A percentile compares a stretch with the other conserved stretches of the same genome.
Evolutionary conservation across 192 early-diverging fungal genomes (phyloP).

Genomic region (Coemansia sp.): DNA sequence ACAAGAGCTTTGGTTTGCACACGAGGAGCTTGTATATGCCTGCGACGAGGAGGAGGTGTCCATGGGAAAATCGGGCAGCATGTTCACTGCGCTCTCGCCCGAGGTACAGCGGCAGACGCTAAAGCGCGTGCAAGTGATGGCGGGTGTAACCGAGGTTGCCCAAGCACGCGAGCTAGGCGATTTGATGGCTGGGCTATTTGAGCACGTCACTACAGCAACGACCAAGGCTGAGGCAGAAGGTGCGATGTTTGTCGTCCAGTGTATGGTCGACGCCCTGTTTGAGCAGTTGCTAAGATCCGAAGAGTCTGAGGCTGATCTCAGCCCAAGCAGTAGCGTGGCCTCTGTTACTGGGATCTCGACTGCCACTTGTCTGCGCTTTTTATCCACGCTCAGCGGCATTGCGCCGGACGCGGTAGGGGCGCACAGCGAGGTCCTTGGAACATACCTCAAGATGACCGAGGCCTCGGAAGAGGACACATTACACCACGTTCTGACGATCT

Average conservation of each 20-base stretch:
- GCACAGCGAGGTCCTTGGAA: constrained; percentile 53
- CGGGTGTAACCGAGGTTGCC: constrained; percentile 41
- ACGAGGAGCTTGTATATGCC: constrained; percentile 18
- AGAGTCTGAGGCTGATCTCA: constrained; percentile 44
- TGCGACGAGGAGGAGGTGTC: constrained; percentile 27
- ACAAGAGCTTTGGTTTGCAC: constrained; percentile 73
- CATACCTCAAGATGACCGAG: constrained; percentile 57
- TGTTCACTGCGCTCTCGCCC: constrained; percentile 41
- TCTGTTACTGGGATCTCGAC: constrained; percentile 13
- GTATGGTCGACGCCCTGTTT: constrained; percentile 73
- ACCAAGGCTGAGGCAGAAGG: constrained; percentile 51
- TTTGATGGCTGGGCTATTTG: constrained; percentile 38
- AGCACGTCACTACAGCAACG: constrained; percentile 29
- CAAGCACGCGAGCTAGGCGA: constrained; percentile 28
- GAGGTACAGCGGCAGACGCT: constrained; percentile 44
- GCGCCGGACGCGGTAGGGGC: constrained; percentile 55
- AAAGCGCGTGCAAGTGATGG: constrained; percentile 46
- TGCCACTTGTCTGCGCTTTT: constrained; percentile 48
- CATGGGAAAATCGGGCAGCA: constrained; percentile 17
- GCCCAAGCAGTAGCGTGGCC: not conserved
- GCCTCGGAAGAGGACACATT: constrained; percentile 55
- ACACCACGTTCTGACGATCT: constrained; percentile 55
- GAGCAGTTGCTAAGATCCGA: constrained; percentile 69
- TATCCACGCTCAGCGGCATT: constrained; percentile 55
- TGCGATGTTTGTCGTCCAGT: constrained; percentile 58